phyloP scores from a whole-genome alignment of 257 asterid genomes.

The Solanum sejunctum region DNA sequence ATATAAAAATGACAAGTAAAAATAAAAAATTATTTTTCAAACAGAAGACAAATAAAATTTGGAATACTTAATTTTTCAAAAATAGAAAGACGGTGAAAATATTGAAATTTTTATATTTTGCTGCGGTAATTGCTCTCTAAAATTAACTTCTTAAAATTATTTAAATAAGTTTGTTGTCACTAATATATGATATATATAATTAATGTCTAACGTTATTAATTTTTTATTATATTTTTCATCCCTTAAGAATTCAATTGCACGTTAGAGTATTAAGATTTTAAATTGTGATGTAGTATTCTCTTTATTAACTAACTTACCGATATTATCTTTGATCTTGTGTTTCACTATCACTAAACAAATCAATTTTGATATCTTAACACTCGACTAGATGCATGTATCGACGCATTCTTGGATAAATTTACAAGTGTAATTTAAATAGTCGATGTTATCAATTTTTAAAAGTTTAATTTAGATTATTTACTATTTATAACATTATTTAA shows the following conservation, averaged over 20 bases:
- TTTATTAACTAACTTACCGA: neutral
- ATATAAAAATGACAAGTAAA: too few relatives aligned
- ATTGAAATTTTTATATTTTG: neutral
- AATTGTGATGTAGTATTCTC: neutral
- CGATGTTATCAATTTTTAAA: neutral
- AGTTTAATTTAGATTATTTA: neutral
- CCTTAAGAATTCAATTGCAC: neutral
- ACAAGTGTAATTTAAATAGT: neutral
- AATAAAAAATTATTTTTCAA: too few relatives aligned
- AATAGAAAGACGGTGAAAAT: neutral
- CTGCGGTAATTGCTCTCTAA: neutral
- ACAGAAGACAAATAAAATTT: too few relatives aligned
- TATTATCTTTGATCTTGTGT: neutral
- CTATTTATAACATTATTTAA: neutral
- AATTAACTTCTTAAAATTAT: neutral
- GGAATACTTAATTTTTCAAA: neutral
- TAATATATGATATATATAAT: neutral
- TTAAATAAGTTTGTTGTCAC: neutral
- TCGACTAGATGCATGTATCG: neutral
- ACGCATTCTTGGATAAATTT: neutral
- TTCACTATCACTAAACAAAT: neutral
- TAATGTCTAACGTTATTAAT: neutral
- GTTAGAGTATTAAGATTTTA: neutral
- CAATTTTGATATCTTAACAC: neutral
- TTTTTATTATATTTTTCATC: neutral